Conservation (phyloP, 2,329 filamentous ascomycete species). For the Knufia fluminis region DNA sequence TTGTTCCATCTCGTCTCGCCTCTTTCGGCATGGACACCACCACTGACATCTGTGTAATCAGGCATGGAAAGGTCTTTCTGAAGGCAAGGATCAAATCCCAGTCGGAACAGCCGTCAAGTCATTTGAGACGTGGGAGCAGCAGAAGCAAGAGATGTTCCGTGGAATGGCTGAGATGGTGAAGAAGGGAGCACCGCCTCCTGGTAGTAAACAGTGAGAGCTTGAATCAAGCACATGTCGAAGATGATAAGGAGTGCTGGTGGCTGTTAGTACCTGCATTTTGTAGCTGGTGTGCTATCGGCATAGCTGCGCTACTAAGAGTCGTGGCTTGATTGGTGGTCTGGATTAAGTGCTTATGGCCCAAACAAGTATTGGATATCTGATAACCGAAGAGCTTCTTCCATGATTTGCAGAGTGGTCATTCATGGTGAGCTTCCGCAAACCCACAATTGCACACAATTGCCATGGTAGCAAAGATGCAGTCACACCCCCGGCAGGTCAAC, state of each 20-base stretch:
- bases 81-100: slow-evolving; percentile 44
- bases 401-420: no score
- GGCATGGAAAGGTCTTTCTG: slow-evolving; percentile 37
- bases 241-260: no score
- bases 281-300: neutral
- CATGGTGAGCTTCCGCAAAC: no score
- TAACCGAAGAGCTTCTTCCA: neutral
- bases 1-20: neutral
- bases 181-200: neutral
- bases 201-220: no score
- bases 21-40: neutral
- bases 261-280: neutral
- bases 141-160: slow-evolving; percentile 34
- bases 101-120: slow-evolving; percentile 36
- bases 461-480: no score
- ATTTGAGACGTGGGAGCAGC: slow-evolving; percentile 40
- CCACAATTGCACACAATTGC: neutral
- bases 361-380: neutral
- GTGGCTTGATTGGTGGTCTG: no score
- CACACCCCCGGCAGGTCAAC: no score
- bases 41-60: slow-evolving; percentile 6
- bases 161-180: slow-evolving; percentile 7
- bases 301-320: no score
- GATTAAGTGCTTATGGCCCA: neutral
- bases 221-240: no score